phyloP scores from a whole-genome alignment of 2,329 filamentous ascomycete species.

The Fusarium piperis region DNA sequence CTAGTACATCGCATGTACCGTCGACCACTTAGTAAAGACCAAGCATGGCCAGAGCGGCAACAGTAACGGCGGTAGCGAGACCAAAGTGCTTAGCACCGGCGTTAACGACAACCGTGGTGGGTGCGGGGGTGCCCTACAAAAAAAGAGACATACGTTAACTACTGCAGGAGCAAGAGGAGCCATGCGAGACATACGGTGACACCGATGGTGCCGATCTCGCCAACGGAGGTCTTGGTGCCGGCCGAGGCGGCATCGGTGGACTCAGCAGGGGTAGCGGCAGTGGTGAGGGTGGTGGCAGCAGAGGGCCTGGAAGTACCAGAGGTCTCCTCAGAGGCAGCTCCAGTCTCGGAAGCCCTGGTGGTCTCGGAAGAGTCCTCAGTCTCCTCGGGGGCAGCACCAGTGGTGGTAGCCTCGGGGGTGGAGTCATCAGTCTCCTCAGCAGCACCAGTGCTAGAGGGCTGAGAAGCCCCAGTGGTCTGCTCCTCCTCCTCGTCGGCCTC shows the following conservation, averaged over 20 bases:
- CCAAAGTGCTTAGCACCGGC: conserved; percentile 18
- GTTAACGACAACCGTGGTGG: conserved; percentile 11
- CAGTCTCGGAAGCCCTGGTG: background rate
- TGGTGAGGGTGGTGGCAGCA: conserved; percentile 2
- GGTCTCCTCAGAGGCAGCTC: background rate
- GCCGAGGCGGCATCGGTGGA: background rate
- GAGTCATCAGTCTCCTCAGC: background rate
- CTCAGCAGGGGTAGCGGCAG: background rate
- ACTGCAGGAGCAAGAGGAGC: background rate
- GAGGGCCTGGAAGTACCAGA: background rate
- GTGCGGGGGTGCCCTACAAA: conserved; percentile 7
- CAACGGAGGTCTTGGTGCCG: conserved; percentile 2
- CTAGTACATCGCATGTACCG: background rate
- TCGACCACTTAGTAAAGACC: conserved; percentile 10
- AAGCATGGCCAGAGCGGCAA: background rate
- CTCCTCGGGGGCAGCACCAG: background rate
- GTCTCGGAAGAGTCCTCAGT: background rate
- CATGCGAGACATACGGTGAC: conserved; percentile 11
- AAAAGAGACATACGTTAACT: background rate
- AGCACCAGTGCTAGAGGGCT: background rate
- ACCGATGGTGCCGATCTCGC: conserved; percentile 22
- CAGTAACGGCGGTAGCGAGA: conserved; percentile 1
- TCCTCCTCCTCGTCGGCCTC: background rate
- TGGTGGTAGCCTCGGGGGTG: background rate
- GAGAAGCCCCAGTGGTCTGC: background rate